A percentile compares a stretch with the other conserved stretches of the same genome.
These are phyloP conservation scores for Hypericum perforatum DNA, from an alignment of 345 rosid genomes.

Conservation along the genomic window DNA sequence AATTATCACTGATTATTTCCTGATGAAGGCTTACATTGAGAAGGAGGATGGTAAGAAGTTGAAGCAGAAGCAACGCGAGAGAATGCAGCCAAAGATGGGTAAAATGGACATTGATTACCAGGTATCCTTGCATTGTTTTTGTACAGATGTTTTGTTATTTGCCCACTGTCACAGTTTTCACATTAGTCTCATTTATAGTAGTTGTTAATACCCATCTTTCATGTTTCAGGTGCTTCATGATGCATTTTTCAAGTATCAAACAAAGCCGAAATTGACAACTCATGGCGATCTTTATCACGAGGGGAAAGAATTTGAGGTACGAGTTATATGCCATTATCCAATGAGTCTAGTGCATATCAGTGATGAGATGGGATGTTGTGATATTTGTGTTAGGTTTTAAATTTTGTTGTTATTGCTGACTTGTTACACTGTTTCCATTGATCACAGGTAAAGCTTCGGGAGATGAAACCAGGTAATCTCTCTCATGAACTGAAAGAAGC, in stretches of 20 bases:
- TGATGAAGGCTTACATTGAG: slow-evolving; percentile 88
- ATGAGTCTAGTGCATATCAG: too few species aligned
- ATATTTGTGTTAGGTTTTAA: neutral
- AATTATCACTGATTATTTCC: slow-evolving; percentile 6
- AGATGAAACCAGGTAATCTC: slow-evolving; percentile 86
- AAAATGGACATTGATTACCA: slow-evolving; percentile 99
- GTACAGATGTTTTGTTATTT: slow-evolving; percentile 4
- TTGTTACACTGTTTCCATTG: neutral
- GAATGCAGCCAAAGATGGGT: slow-evolving; percentile 99
- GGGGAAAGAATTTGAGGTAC: slow-evolving; percentile 99
- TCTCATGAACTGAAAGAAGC: slow-evolving; percentile 91
- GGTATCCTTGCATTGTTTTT: slow-evolving; percentile 24
- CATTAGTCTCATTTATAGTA: neutral
- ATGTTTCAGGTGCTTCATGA: slow-evolving; percentile 85
- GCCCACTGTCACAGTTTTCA: slow-evolving; percentile 6
- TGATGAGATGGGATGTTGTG: neutral
- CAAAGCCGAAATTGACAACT: slow-evolving; percentile 91
- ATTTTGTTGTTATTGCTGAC: neutral
- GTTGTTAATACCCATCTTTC: slow-evolving; percentile 6
- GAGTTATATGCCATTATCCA: too few species aligned
- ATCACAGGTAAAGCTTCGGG: slow-evolving; percentile 79
- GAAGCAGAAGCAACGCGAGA: slow-evolving; percentile 98
- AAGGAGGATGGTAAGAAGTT: slow-evolving; percentile 95
- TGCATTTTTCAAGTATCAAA: slow-evolving; percentile 97
- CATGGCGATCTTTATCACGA: slow-evolving; percentile 92